phyloP scores from a whole-genome alignment of 306 rosid species.

The Trifolium repens region DNA sequence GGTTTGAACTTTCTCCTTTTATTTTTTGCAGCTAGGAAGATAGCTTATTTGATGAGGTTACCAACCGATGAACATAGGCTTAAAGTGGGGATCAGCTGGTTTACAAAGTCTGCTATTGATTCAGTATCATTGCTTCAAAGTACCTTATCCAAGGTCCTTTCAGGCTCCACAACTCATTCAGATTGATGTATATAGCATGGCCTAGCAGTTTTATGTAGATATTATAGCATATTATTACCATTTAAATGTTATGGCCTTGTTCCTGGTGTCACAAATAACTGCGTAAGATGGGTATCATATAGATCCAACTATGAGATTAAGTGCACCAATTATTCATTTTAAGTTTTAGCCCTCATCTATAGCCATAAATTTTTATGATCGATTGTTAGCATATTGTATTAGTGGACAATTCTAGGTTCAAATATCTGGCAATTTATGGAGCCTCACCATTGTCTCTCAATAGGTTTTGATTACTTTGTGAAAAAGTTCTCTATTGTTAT shows the following conservation, averaged over 20 bases:
- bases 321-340: not conserved
- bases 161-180: constrained; percentile 55
- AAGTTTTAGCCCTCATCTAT: not conserved
- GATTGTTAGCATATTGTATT: not conserved
- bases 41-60: constrained; percentile 90
- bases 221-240: not conserved
- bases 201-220: constrained; percentile 21
- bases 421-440: not conserved
- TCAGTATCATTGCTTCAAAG: constrained; percentile 74
- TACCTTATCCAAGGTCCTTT: constrained; percentile 67
- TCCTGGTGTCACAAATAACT: not conserved
- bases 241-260: not conserved
- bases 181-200: constrained; percentile 19
- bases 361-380: not conserved
- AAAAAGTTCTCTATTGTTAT: no score
- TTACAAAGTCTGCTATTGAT: constrained; percentile 82
- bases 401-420: not conserved
- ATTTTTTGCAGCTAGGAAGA: constrained; percentile 80
- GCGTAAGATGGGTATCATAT: constrained; percentile 6
- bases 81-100: constrained; percentile 96
- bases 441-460: not conserved
- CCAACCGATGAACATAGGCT: constrained; percentile 92
- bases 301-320: constrained; percentile 14
- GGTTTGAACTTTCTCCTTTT: constrained; percentile 19
- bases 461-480: not conserved